These are phyloP conservation scores for Pseudoturritis turrita DNA, from an alignment of 345 rosid genomes.

Conservation along the genomic window DNA sequence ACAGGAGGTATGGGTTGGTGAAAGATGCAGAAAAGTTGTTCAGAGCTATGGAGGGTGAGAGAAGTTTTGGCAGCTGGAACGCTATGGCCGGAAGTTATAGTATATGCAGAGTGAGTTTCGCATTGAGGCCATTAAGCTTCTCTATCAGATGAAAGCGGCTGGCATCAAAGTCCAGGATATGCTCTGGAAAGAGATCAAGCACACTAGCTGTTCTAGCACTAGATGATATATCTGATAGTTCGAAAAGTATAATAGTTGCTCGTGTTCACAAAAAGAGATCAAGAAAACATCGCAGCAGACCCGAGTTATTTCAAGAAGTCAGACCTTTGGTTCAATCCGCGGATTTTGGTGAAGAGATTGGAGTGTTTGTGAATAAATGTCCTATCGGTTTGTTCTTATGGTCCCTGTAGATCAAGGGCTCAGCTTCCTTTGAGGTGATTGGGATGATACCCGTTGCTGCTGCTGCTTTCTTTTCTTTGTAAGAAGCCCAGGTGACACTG, in stretches of 20 bases:
- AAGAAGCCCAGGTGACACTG: conserved; percentile 90
- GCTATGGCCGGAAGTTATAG: conserved; percentile 38
- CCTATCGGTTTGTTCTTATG: conserved; percentile 39
- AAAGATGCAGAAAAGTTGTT: conserved; percentile 41
- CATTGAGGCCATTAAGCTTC: conserved; percentile 45
- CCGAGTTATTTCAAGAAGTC: background rate
- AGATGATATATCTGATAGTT: background rate
- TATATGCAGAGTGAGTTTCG: conserved; percentile 26
- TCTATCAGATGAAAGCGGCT: conserved; percentile 49
- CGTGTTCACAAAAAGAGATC: background rate
- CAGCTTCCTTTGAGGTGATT: conserved; percentile 37
- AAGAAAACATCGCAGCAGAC: background rate
- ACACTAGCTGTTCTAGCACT: background rate
- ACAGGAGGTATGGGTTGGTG: conserved; percentile 37
- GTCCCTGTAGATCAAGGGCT: conserved; percentile 61
- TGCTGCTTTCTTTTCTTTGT: conserved; percentile 48
- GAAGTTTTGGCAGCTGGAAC: conserved; percentile 28
- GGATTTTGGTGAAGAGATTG: conserved; percentile 34
- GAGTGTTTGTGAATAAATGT: conserved; percentile 36
- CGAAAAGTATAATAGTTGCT: background rate
- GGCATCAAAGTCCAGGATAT: conserved; percentile 36
- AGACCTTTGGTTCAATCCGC: conserved; percentile 21
- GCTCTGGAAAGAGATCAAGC: background rate
- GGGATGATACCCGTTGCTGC: conserved; percentile 15
- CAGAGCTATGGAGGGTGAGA: conserved; percentile 18